Conservation (phyloP, 1,139 yeast genomes). For the Zygoascus sp. region DNA sequence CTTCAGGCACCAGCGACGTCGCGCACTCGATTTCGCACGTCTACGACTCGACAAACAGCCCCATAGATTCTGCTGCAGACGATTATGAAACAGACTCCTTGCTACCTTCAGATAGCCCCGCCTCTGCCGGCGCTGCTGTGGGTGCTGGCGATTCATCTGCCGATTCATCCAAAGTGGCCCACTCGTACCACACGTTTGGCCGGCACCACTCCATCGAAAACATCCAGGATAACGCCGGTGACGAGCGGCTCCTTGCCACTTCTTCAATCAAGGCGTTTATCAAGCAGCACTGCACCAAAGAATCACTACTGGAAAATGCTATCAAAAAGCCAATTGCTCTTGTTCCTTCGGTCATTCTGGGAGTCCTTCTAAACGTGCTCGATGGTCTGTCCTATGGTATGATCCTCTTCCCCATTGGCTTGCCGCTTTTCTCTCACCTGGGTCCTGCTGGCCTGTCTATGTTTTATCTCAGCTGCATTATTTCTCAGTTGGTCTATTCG, state of each 20-base stretch:
- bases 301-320: slow-evolving; percentile 7
- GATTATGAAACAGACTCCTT: no score
- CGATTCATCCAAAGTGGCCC: neutral
- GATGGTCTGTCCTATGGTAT: slow-evolving; percentile 96
- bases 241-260: neutral
- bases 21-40: slow-evolving; percentile 9
- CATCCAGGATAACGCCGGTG: neutral
- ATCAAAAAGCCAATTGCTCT: slow-evolving; percentile 43
- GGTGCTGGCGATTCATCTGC: no score
- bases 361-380: slow-evolving; percentile 75
- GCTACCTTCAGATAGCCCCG: neutral
- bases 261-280: slow-evolving; percentile 1
- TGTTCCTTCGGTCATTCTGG: slow-evolving; percentile 76
- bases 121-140: no score
- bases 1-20: slow-evolving; percentile 6
- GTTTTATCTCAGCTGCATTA: slow-evolving; percentile 86
- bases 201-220: slow-evolving; percentile 1
- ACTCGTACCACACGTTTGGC: slow-evolving; percentile 13
- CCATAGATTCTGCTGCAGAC: no score
- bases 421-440: slow-evolving; percentile 64
- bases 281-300: neutral
- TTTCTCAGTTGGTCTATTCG: slow-evolving; percentile 83
- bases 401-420: slow-evolving; percentile 92
- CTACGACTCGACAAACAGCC: neutral
- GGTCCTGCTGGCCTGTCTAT: slow-evolving; percentile 90